Base-by-base conservation (phyloP, 2,329 filamentous ascomycete genomes). In the Botryotinia narcissicola region DNA sequence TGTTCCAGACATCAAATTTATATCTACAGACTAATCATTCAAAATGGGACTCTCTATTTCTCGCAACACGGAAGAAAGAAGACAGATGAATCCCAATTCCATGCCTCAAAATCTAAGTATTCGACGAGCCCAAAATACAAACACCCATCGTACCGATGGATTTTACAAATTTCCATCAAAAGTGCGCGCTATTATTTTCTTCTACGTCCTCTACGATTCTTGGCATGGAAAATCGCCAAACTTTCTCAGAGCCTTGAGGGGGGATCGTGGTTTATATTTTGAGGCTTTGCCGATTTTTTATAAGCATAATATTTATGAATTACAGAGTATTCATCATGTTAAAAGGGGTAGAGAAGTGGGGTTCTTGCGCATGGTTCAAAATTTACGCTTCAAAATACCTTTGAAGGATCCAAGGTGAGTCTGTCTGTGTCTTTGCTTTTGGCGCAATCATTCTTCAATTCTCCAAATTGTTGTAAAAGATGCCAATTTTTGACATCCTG, bases 71-170 rank as follows among this genome's bases (percentile, higher is more conserved):
- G 8, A 46, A 46, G 12, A 12, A 54, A n/a, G 25, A n/a, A n/a
- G 25, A 3, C 5, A n/a, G 25, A 7, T 3, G 9, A 10, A 12
- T 51, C 10, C 25, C 6, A 4, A n/a, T 54, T 6, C 48, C 3
- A 0, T 14, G 48, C 5, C 0, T 54, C 12, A 5, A 54, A 16
- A 16, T n/a, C 25, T n/a, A n/a, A n/a, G n/a, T n/a, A n/a, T n/a
- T n/a, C n/a, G n/a, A n/a, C n/a, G 12, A 14, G 14, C 3, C 37
- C 16, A 8, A 12, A 62, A 25, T 40, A 18, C 7, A 29, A 9
- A 35, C 5, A 0, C 7, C 1, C 18, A 4, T 7, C 25, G 12
- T 5, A 1, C 25, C 18, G 2, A 18, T 5, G n/a, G 25, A 18
- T 20, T 62, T 2, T 29, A 29, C 1, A 62, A 18, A 62, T 8